These are phyloP conservation scores for Aspergillus spinulosporus DNA, from an alignment of 2,329 filamentous ascomycete species.

Conservation along the genomic window DNA sequence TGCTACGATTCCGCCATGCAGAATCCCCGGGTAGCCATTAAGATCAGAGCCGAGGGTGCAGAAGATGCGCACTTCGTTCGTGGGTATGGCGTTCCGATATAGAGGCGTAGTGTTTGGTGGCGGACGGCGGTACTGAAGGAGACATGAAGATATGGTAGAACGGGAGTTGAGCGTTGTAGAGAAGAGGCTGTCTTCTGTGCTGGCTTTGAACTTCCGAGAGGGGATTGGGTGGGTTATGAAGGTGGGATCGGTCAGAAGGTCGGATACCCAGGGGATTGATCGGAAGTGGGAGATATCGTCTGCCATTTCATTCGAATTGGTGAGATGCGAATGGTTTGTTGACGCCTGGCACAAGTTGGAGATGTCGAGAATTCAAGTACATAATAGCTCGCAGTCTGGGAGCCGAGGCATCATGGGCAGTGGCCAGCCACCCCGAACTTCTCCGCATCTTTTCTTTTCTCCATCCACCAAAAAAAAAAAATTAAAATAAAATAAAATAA, in stretches of 20 bases:
- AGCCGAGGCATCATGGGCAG: too few relatives aligned
- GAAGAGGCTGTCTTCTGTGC: conserved; percentile 18
- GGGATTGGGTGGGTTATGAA: conserved; percentile 12
- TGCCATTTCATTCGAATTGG: conserved; percentile 4
- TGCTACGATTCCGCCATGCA: conserved; percentile 32
- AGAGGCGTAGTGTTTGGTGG: neutral
- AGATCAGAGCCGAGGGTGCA: conserved; percentile 30
- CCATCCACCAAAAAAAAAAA: too few relatives aligned
- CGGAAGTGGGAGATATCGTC: conserved; percentile 12
- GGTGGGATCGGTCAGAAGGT: conserved; percentile 10
- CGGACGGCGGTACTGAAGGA: conserved; percentile 13
- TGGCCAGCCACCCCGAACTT: too few relatives aligned
- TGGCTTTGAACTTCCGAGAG: conserved; percentile 7
- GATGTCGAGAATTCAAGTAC: neutral
- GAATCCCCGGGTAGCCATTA: conserved; percentile 28
- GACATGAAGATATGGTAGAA: conserved; percentile 13
- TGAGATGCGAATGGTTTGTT: neutral
- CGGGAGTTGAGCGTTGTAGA: conserved; percentile 14
- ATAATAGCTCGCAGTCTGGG: too few relatives aligned
- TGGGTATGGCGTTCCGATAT: conserved; percentile 1
- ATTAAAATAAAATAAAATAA: too few relatives aligned
- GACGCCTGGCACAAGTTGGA: neutral
- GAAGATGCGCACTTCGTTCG: conserved; percentile 28
- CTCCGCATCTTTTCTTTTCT: too few relatives aligned
- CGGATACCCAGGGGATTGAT: conserved; percentile 16